Conservation (phyloP, 2,329 filamentous ascomycete species). For the Botryotinia globosa region DNA sequence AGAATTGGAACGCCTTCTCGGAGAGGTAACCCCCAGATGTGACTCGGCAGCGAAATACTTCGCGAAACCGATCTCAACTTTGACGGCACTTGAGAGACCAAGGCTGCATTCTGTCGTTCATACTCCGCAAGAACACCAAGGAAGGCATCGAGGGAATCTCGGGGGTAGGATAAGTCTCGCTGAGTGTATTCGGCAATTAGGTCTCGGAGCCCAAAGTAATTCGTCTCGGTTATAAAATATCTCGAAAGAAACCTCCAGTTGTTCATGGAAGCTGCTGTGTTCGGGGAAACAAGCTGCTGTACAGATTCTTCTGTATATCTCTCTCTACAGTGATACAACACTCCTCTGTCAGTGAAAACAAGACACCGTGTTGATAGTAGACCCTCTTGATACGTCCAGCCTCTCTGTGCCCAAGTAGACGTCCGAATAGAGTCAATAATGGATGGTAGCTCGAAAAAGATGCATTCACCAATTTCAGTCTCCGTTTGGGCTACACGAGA, state of each 20-base stretch:
- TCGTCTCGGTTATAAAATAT: not conserved
- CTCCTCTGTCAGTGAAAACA: not conserved
- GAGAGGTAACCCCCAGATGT: not conserved
- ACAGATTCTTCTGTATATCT: not conserved
- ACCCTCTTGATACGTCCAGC: not conserved
- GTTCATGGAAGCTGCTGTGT: not conserved
- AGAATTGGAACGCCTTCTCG: not conserved
- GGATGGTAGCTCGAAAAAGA: not conserved
- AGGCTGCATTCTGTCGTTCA: not conserved
- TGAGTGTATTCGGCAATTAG: not conserved
- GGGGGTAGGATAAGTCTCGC: not conserved
- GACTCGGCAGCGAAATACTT: not conserved
- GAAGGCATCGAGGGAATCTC: not conserved
- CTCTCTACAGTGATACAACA: not conserved
- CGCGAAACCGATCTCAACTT: not conserved
- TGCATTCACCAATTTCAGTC: not conserved
- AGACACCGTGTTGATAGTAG: not conserved
- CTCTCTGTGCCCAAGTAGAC: not conserved
- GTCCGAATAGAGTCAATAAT: fast-evolving
- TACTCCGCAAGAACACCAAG: not conserved
- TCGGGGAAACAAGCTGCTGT: not conserved
- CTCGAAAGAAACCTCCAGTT: no score
- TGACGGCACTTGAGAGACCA: not conserved
- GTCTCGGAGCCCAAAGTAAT: fast-evolving
- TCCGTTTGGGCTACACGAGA: not conserved